Base-by-base conservation (phyloP, 2,329 filamentous ascomycete genomes). In the Ophiostoma montium region DNA sequence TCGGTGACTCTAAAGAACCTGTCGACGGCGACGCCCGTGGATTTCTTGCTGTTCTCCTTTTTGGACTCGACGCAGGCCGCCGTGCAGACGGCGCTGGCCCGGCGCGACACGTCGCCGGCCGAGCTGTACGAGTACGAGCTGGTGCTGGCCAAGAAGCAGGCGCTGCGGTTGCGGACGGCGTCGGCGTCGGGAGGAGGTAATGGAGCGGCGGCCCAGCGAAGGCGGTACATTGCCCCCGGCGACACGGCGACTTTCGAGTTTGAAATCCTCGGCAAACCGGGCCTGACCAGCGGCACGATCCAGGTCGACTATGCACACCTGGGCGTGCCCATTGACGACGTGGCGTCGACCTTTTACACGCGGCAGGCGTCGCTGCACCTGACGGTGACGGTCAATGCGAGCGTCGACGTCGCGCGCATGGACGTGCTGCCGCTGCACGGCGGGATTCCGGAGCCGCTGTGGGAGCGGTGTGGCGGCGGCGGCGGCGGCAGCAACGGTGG, bases 361-460 rank as follows among this genome's bases (percentile, higher is more conserved):
- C 76, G 89, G 35, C 86, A 92, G 60, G 74, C 94, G 15, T 81
- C 82, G 16, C 70, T 94, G 27, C 84, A 87, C 13, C 69, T 96
- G 50, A 86, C 83, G 0, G 77, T 95, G 15, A 95, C 90, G 5
- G 90, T 96, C 44, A 95, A 95, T 60, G 85, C 88, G 3, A 92
- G 87, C 59, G 73, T 95, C 23, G 87, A 95, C 59, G 70, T 95
- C 10, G 74, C 81, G 32, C 76, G 86, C 35, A 80, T 89, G 55
- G 89, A 95, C 59, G 72, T 94, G 16, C 64, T 92, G 32, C 81
- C 87, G 1, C 73, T 94, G 11, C 78, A 78, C 44, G 75, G 78
- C 11, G 70, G 76, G 45, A 77, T 92, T 47, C 82, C 83, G 1
- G 63, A 62, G 30, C 67, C 72, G 3, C 60, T 82, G 1, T 86